Base-by-base conservation (phyloP, 2,329 filamentous ascomycete genomes). In the Aciculosporium take region DNA sequence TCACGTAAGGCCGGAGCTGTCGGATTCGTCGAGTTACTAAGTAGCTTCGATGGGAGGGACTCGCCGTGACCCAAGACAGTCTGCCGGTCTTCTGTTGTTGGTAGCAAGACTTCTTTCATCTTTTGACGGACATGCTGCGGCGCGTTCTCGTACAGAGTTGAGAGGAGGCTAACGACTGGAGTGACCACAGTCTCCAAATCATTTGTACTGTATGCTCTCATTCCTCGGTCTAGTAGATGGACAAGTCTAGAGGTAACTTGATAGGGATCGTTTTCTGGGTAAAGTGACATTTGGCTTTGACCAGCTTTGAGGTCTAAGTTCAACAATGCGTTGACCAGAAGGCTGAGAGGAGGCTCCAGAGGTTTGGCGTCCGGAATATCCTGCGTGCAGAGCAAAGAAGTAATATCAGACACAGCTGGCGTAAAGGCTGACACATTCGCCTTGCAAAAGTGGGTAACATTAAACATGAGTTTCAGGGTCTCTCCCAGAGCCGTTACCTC, bases 381-480 rank as follows among this genome's bases (percentile, higher is more conserved):
- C 17, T 65, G 63, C 38, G 65, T 74, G 48, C 71, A 72, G 24
- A 96, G 66, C 15, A 95, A 72, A 34, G 74, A 72, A 43, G 88
- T 66, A 23, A 96, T 74, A 45, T 77, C 69, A 9, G 78, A 71
- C 32, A 93, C 71, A 3, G 81, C 76, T 18, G 72, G 64, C 1
- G 76, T 76, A 54, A 95, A 93, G 0, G 67, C 62, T 1, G 66
- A 57, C 4, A 65, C 61, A 21, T 80, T 68, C 32, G 79, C 69
- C 4, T 78, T 75, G 49, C 80, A 81, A 53, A 79, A 78, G 51
- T 88, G 79, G 2, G 82, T 83, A 40, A 94, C 69, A 59, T 95
- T 95, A 68, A 93, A 96, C 39, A 94, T 64, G 31, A 96, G 69
- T 55, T 94, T 95, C 38, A 91, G 65, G 0, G 83, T 89, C 59